Evolutionary conservation across 768 basidiomycete genomes (phyloP).

Genomic region (Calocera cornea): DNA sequence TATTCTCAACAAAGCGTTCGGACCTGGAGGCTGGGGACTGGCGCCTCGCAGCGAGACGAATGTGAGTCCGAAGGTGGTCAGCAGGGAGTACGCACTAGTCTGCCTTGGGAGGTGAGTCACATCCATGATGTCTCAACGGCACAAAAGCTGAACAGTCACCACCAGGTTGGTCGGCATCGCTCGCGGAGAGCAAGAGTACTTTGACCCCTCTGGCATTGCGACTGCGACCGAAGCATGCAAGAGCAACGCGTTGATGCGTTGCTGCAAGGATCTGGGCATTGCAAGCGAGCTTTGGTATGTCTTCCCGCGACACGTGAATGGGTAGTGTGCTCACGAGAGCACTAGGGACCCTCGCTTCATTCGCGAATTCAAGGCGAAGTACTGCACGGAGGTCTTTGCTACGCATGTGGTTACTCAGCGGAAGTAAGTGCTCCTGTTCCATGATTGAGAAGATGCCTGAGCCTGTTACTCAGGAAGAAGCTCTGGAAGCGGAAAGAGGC

Average conservation of each 20-base stretch:
- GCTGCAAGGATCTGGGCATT: conserved; percentile 91
- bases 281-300: conserved; percentile 89
- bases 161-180: conserved; percentile 86
- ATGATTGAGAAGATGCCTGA: not conserved
- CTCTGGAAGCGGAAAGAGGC: conserved; percentile 80
- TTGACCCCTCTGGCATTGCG: conserved; percentile 76
- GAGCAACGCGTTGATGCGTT: conserved; percentile 93
- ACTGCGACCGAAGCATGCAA: conserved; percentile 93
- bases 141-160: too few species aligned
- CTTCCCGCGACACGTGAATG: not conserved
- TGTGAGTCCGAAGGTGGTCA: conserved; percentile 75
- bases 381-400: conserved; percentile 74
- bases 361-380: conserved; percentile 72
- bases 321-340: not conserved
- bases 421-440: conserved; percentile 54
- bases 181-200: conserved; percentile 93
- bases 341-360: conserved; percentile 93
- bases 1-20: conserved; percentile 82
- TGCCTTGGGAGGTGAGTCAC: conserved; percentile 72
- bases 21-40: conserved; percentile 93
- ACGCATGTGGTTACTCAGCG: conserved; percentile 77
- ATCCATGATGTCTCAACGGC: not conserved
- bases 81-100: conserved; percentile 86
- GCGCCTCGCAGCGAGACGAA: conserved; percentile 88
- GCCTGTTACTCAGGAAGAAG: conserved; percentile 55